Percentiles rank a stretch among this genome's conserved stretches.
phyloP scores from a whole-genome alignment of 148 eudicot genomes.

The Vaccinium darrowii region DNA sequence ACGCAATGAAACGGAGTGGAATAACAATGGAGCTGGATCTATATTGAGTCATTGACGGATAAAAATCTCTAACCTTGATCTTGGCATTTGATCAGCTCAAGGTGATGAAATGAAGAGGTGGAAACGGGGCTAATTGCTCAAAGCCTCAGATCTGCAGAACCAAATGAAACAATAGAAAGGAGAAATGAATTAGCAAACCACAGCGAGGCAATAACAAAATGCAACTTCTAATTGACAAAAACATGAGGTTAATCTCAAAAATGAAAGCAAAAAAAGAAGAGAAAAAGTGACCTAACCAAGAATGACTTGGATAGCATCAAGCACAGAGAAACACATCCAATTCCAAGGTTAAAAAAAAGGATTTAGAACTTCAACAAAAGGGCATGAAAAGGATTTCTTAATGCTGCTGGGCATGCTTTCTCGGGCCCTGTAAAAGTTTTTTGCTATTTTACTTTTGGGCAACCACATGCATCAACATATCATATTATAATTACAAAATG shows the following conservation, averaged over 20 bases:
- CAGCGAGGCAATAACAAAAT: neutral
- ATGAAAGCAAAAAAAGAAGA: neutral
- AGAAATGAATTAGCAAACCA: neutral
- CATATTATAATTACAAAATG: neutral
- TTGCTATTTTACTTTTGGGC: neutral
- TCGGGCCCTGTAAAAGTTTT: neutral
- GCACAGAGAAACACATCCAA: neutral
- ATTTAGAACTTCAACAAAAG: neutral
- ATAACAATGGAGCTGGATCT: neutral
- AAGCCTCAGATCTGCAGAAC: constrained; percentile 13
- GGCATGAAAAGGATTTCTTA: neutral
- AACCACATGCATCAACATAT: neutral
- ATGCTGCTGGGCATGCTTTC: constrained; percentile 6
- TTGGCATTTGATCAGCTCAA: constrained; percentile 40
- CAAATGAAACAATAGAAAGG: neutral
- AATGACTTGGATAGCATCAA: neutral
- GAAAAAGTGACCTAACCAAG: neutral
- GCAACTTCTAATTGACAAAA: neutral
- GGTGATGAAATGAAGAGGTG: neutral
- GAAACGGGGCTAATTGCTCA: neutral
- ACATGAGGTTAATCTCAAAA: neutral
- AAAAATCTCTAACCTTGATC: constrained; percentile 41
- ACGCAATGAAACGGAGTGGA: neutral
- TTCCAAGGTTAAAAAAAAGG: neutral
- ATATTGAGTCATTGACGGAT: neutral